Conservation (phyloP, 495 filamentous ascomycete genomes). For the Penicillium silybi region DNA sequence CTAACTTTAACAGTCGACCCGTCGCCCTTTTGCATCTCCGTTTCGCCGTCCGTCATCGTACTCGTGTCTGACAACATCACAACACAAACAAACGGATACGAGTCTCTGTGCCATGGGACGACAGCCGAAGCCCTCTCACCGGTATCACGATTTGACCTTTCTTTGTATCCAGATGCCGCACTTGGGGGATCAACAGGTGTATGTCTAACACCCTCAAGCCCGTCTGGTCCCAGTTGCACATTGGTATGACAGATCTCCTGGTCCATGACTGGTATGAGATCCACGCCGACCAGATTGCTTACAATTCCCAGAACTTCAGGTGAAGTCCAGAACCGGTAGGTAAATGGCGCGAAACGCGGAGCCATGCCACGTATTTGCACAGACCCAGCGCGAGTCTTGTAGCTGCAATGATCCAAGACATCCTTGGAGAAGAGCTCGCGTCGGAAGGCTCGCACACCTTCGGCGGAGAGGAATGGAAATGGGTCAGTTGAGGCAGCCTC, state of each 20-base stretch:
- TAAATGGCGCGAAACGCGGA: slow-evolving; percentile 53
- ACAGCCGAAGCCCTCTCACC: background rate
- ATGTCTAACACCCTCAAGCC: background rate
- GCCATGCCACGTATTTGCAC: slow-evolving; percentile 4
- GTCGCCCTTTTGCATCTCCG: slow-evolving; percentile 1
- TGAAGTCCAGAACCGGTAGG: slow-evolving; percentile 67
- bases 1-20: slow-evolving; percentile 4
- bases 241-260: slow-evolving; percentile 74
- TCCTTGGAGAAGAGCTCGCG: slow-evolving; percentile 59
- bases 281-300: slow-evolving; percentile 70
- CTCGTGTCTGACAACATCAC: background rate
- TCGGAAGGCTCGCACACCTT: slow-evolving; percentile 63
- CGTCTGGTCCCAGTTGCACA: slow-evolving; percentile 25
- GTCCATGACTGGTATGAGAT: slow-evolving; percentile 66
- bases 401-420: slow-evolving; percentile 57
- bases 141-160: background rate
- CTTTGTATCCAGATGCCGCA: background rate
- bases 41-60: background rate
- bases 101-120: background rate
- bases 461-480: slow-evolving; percentile 66
- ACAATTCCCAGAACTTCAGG: slow-evolving; percentile 61
- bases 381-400: slow-evolving; percentile 1
- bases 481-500: slow-evolving; percentile 29
- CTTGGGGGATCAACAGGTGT: slow-evolving; percentile 1
- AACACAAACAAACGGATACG: background rate